These are phyloP conservation scores for Talaromyces amestolkiae DNA, from an alignment of 2,329 filamentous ascomycete genomes.

Conservation along the genomic window DNA sequence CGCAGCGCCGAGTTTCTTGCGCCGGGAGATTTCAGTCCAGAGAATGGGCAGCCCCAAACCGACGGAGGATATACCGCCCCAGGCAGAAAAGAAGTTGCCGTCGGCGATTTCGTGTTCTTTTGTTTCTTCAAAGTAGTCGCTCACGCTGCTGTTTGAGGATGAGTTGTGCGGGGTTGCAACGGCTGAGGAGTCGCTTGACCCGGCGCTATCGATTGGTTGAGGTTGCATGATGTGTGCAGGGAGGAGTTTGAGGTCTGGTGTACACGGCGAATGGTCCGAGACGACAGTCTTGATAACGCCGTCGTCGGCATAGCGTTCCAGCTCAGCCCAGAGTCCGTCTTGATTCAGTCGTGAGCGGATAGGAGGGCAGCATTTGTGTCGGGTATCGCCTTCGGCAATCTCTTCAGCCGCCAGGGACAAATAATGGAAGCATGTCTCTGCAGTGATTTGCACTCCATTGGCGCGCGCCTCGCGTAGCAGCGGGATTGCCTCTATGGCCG, in stretches of 20 bases:
- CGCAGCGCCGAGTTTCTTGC: conserved; percentile 49
- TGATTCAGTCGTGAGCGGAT: conserved; percentile 81
- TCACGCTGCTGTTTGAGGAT: conserved; percentile 18
- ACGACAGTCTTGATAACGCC: conserved; percentile 90
- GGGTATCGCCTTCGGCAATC: conserved; percentile 78
- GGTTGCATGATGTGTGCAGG: conserved; percentile 62
- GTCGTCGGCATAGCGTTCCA: conserved; percentile 58
- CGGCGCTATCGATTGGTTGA: not conserved
- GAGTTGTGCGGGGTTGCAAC: conserved; percentile 13
- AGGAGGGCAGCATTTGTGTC: conserved; percentile 93
- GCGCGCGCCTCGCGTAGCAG: conserved; percentile 71
- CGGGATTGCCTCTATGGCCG: conserved; percentile 82
- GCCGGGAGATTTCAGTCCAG: conserved; percentile 69
- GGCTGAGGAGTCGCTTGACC: conserved; percentile 24
- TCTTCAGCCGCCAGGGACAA: conserved; percentile 79
- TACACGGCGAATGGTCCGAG: conserved; percentile 94
- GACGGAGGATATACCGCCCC: conserved; percentile 94
- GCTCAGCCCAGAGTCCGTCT: conserved; percentile 81
- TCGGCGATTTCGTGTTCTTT: conserved; percentile 37
- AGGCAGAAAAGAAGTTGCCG: conserved; percentile 92
- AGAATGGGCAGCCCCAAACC: conserved; percentile 89
- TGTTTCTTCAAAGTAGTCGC: conserved; percentile 27
- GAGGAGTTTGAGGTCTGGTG: conserved; percentile 86
- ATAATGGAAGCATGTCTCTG: conserved; percentile 96
- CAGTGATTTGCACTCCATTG: conserved; percentile 78